Evolutionary conservation across 1,284 basidiomycete genomes (phyloP).

Genomic region (Fomes fomentarius): DNA sequence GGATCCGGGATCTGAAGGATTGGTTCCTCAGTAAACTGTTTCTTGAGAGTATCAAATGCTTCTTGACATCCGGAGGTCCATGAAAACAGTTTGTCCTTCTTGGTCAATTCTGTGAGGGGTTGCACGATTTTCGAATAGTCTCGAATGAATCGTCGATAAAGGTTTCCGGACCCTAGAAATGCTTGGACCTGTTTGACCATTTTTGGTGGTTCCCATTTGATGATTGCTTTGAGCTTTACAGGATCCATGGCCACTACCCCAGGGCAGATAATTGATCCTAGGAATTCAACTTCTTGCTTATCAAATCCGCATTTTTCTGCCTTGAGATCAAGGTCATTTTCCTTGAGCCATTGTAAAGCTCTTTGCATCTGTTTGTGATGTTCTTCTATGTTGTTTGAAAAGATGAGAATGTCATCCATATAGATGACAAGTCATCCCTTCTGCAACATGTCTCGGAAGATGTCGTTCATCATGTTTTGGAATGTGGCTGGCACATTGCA

Average conservation of each 20-base stretch:
- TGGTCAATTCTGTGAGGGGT: constrained; percentile 34
- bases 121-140: constrained; percentile 36
- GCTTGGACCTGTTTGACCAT: constrained; percentile 32
- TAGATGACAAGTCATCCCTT: constrained; percentile 29
- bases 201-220: constrained; percentile 38
- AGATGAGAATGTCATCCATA: constrained; percentile 34
- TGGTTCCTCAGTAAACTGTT: constrained; percentile 26
- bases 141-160: constrained; percentile 46
- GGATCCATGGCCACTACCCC: constrained; percentile 39
- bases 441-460: constrained; percentile 29
- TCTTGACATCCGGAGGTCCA: constrained; percentile 28
- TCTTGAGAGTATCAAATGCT: constrained; percentile 37
- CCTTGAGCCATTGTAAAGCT: constrained; percentile 36
- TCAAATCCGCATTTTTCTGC: constrained; percentile 42
- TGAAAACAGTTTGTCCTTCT: constrained; percentile 24
- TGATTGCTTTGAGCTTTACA: constrained; percentile 39
- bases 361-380: constrained; percentile 23
- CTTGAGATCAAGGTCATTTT: constrained; percentile 35
- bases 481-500: constrained; percentile 21
- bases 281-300: constrained; percentile 32
- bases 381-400: constrained; percentile 12
- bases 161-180: constrained; percentile 48
- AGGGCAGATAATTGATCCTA: constrained; percentile 39
- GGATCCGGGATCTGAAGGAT: constrained; percentile 27
- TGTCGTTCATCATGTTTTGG: constrained; percentile 20